Base-by-base conservation (phyloP, 495 filamentous ascomycete genomes). In the Diplogelasinospora grovesii region DNA sequence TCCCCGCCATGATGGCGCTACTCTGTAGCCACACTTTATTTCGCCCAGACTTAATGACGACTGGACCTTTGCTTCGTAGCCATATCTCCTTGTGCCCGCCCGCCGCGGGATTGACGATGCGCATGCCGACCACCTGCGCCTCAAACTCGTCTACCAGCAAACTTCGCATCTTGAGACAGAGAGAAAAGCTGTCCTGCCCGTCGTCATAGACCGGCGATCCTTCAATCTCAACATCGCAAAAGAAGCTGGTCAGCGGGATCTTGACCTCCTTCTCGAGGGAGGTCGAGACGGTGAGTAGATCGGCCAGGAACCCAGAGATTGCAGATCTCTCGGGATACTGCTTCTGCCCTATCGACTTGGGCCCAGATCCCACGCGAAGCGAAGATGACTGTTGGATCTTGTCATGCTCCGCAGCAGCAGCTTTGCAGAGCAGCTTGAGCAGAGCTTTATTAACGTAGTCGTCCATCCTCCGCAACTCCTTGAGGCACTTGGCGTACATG, bases 401-500 rank as follows among this genome's bases (percentile, higher is more conserved):
- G 3, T 71, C 70, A 46, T 63, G 68, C 48, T 78, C 73, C 2
- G 66, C 67, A 8, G 65, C 56, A n/a, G 83, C 77, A 28, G 77
- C 80, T 60, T 89, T 92, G 5, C 79, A 75, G 22, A 97, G 55
- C 9, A 95, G 68, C 48, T 82, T 81, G 10, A 93, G 67, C 22
- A 86, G 66, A 16, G 84, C 76, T 11, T 76, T 77, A 27, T 75
- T 77, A 34, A 87, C 77, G 50, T 89, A 93, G 37, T 96, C 90
- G 29, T 90, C 85, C 43, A 76, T 75, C 13, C 76, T 74, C 28
- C 81, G 62, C 14, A 95, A 72, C 51, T 85, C 70, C 53, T 86
- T 84, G 34, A 97, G 71, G 61, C 87, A 96, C 24, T 76, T 76
- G 3, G 87, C 80, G 57, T 93, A 87, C 72, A 96, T 81, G 35